Evolutionary conservation across 164 flowering plant genomes (phyloP).

Genomic region (Brasenia schreberi): DNA sequence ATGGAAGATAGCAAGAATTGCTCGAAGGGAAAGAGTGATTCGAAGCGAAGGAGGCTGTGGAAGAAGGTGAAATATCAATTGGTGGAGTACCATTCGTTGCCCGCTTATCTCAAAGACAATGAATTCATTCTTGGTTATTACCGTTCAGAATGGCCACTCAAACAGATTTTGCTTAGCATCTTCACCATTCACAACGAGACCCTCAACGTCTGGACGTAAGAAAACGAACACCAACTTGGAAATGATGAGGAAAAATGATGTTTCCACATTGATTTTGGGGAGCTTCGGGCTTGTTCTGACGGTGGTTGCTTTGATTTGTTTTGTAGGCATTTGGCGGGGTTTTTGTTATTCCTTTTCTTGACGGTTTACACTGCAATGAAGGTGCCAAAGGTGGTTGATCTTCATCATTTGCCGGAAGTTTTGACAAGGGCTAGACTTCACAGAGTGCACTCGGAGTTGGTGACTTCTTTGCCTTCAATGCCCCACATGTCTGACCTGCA

Average conservation of each 20-base stretch:
- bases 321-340: constrained; percentile 89
- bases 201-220: constrained; percentile 98
- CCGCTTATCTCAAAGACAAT: constrained; percentile 84
- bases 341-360: constrained; percentile 75
- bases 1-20: neutral
- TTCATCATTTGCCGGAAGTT: constrained; percentile 38
- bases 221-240: neutral
- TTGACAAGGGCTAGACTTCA: constrained; percentile 56
- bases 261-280: neutral
- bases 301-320: neutral
- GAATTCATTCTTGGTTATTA: constrained; percentile 83
- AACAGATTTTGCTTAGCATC: constrained; percentile 70
- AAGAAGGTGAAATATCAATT: constrained; percentile 90
- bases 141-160: constrained; percentile 88
- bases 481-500: constrained; percentile 64
- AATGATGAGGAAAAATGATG: neutral
- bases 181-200: constrained; percentile 94
- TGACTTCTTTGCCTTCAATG: constrained; percentile 67
- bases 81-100: constrained; percentile 84
- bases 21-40: neutral
- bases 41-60: constrained; percentile 77
- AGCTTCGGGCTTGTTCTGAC: neutral
- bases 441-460: constrained; percentile 29
- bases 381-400: constrained; percentile 71
- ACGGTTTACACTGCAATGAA: constrained; percentile 86